phyloP scores from a whole-genome alignment of 495 filamentous ascomycete species.

The Endocarpon pusillum region DNA sequence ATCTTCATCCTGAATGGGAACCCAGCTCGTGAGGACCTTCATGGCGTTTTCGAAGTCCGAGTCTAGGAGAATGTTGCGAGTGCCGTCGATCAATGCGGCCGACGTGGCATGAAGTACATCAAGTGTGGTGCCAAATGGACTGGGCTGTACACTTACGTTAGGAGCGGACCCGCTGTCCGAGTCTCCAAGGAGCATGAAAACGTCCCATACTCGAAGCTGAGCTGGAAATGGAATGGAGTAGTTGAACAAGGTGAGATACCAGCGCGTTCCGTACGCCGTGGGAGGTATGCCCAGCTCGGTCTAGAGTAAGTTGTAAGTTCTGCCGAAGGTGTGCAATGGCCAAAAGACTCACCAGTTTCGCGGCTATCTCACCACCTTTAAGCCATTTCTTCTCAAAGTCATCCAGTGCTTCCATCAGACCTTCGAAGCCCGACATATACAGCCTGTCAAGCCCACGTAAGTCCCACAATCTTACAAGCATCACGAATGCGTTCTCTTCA shows the following conservation, averaged over 20 bases:
- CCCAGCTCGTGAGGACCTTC: slow-evolving; percentile 92
- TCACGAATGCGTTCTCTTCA: slow-evolving; percentile 84
- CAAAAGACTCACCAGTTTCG: slow-evolving; percentile 51
- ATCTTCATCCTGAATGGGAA: slow-evolving; percentile 90
- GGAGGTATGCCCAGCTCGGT: slow-evolving; percentile 64
- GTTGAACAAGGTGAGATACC: slow-evolving; percentile 98
- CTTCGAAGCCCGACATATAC: slow-evolving; percentile 69
- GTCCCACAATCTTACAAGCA: slow-evolving; percentile 85
- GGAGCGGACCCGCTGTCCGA: slow-evolving; percentile 4
- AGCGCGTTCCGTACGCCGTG: slow-evolving; percentile 85
- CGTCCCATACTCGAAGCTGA: slow-evolving; percentile 97
- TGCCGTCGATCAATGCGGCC: slow-evolving; percentile 82
- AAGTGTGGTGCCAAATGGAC: slow-evolving; percentile 47
- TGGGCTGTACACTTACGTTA: slow-evolving; percentile 5
- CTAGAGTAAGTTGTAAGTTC: slow-evolving; percentile 24
- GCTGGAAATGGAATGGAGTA: slow-evolving; percentile 91
- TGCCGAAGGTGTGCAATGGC: background rate
- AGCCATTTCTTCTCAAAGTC: slow-evolving; percentile 87
- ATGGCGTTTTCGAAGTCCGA: slow-evolving; percentile 96
- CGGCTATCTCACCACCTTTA: slow-evolving; percentile 50
- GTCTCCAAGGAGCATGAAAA: slow-evolving; percentile 94
- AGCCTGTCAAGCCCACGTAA: slow-evolving; percentile 70
- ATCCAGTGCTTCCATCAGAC: slow-evolving; percentile 70
- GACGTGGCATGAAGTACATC: slow-evolving; percentile 84
- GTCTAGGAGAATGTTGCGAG: slow-evolving; percentile 78